Base-by-base conservation (phyloP, 345 rosid genomes). In the Barbarea vulgaris region DNA sequence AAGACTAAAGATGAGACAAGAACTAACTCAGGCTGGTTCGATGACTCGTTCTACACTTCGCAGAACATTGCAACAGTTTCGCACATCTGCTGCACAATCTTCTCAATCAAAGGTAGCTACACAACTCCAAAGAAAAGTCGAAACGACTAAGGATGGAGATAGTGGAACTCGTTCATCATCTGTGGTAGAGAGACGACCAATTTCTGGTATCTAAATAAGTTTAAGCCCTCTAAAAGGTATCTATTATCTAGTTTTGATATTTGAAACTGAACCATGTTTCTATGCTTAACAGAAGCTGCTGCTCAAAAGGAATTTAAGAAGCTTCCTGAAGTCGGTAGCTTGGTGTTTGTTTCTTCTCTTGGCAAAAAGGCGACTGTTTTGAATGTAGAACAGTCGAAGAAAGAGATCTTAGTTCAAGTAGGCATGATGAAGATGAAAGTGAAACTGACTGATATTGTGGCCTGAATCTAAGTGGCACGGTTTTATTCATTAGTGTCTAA, bases 391-490 rank as follows among this genome's bases (percentile, higher is more conserved):
- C 80, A 78, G 22, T 81, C 84, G 2, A 90, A 84, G 83, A 84
- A 84, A 76, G 91, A 88, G 84, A 82, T 94, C 60, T 70, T 83
- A 47, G 96, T 94, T 76, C 96, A 85, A 85, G 95, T 86, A 61
- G 96, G 97, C 59, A 85, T 76, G 81, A 84, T 95, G 93, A 90
- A 87, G 82, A 67, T 91, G 85, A 90, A 85, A 83, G 64, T 95
- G 74, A 95, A 91, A 82, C 74, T 82, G 34, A 33, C 55, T 7
- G 92, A 90, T 25, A 53, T 87, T 72, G 64, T 58, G 42, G 64
- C 52, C 46, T 78, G 56, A 72, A n/a, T 71, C 47, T 54, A 21
- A n/a, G 18, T 28, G 54, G 8, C 39, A 5, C 8, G 11, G 9
- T 10, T 72, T 37, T 6, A 52, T 42, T 73, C 27, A 66, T 46